Conservation (phyloP, 805 yeast genomes). For the Cyberlindnera maritima region DNA sequence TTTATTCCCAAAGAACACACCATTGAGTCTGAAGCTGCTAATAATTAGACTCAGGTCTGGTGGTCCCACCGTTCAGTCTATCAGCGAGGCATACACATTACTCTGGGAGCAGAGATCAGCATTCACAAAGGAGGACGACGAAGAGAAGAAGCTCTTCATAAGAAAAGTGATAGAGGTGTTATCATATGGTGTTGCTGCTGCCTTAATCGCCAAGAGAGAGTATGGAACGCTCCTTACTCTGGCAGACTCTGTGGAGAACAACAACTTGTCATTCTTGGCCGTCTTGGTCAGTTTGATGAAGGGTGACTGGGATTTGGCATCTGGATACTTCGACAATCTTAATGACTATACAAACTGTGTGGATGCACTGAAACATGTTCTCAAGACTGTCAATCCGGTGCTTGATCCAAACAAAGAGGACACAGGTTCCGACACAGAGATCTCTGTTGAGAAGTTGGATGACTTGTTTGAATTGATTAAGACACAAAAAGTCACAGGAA, state of each 20-base stretch:
- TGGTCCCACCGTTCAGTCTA: constrained; percentile 20
- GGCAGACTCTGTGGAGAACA: constrained; percentile 18
- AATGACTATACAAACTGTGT: constrained; percentile 1
- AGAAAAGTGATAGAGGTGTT: constrained; percentile 10
- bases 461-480: constrained; percentile 26
- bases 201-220: constrained; percentile 29
- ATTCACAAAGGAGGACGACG: not conserved
- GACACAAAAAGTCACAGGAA: constrained; percentile 31
- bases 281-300: constrained; percentile 24
- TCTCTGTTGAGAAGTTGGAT: constrained; percentile 18
- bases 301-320: constrained; percentile 23
- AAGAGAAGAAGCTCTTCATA: not conserved
- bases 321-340: constrained; percentile 9
- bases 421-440: constrained; percentile 1
- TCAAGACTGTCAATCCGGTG: constrained; percentile 23
- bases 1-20: constrained; percentile 19
- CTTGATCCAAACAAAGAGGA: constrained; percentile 21
- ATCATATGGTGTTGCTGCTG: constrained; percentile 23
- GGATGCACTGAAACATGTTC: constrained; percentile 14
- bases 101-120: constrained; percentile 18
- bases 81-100: constrained; percentile 16
- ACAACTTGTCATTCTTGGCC: constrained; percentile 15
- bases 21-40: constrained; percentile 22
- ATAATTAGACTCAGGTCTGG: constrained; percentile 24
- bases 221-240: constrained; percentile 27